phyloP scores from a whole-genome alignment of 2,329 filamentous ascomycete genomes.

The Aspergillus novofumigatus region DNA sequence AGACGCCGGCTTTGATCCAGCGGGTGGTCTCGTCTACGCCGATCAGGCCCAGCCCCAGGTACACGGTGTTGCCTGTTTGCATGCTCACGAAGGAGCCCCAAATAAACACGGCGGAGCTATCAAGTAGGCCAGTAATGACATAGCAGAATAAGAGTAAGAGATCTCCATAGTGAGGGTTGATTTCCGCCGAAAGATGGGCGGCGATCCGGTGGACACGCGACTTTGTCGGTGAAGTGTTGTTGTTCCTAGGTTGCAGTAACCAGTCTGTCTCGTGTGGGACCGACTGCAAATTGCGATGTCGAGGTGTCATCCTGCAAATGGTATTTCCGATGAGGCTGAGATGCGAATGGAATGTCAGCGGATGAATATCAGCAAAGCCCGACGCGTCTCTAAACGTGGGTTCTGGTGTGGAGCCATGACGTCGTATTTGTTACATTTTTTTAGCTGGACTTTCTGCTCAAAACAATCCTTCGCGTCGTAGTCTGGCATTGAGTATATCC shows the following conservation, averaged over 20 bases:
- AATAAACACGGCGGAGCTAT: slow-evolving; percentile 70
- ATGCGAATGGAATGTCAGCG: neutral
- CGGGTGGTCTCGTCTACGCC: slow-evolving; percentile 51
- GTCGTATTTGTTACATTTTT: neutral
- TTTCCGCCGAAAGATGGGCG: slow-evolving; percentile 34
- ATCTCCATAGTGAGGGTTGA: slow-evolving; percentile 63
- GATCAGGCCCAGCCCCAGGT: slow-evolving; percentile 67
- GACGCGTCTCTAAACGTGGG: too few relatives aligned
- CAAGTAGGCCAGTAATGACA: slow-evolving; percentile 70
- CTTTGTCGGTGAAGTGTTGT: neutral
- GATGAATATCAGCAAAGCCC: neutral
- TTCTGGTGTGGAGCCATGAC: neutral
- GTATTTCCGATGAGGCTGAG: neutral
- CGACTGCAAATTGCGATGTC: neutral
- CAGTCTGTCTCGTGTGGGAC: neutral
- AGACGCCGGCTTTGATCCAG: slow-evolving; percentile 69
- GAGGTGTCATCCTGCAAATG: neutral
- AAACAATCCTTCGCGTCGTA: too few relatives aligned
- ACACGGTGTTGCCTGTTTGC: slow-evolving; percentile 83
- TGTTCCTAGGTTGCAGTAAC: neutral
- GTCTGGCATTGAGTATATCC: too few relatives aligned
- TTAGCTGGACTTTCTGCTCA: too few relatives aligned
- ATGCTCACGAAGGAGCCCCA: slow-evolving; percentile 81
- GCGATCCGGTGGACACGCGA: neutral
- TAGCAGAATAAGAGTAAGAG: slow-evolving; percentile 68